Conservation (phyloP, 2,329 filamentous ascomycete genomes). For the Pyrenophora seminiperda region DNA sequence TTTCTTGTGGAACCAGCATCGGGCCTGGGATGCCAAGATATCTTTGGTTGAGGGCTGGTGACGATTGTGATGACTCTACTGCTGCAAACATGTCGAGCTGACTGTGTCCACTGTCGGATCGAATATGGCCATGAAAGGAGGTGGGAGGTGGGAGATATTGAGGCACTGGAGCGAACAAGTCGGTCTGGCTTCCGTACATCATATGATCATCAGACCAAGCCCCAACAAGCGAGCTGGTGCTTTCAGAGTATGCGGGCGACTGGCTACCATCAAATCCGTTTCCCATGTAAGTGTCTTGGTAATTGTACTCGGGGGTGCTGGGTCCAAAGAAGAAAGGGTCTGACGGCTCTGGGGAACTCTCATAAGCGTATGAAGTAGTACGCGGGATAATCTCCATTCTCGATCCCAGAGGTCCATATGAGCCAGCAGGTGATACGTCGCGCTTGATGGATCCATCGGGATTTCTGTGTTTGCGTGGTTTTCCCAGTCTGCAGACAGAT, state of each 20-base stretch:
- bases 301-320: constrained; percentile 44
- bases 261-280: constrained; percentile 39
- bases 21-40: constrained; percentile 33
- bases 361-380: constrained; percentile 34
- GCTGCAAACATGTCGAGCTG: constrained; percentile 40
- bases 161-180: constrained; percentile 35
- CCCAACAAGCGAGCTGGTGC: constrained; percentile 29
- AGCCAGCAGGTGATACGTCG: constrained; percentile 42
- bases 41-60: constrained; percentile 32
- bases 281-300: constrained; percentile 40
- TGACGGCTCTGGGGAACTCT: constrained; percentile 45
- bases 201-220: constrained; percentile 43
- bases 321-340: constrained; percentile 45
- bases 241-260: constrained; percentile 43
- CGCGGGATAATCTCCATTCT: constrained; percentile 42
- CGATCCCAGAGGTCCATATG: constrained; percentile 36
- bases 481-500: constrained; percentile 37
- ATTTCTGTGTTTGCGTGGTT: constrained; percentile 47
- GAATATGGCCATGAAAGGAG: constrained; percentile 31
- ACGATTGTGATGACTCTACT: constrained; percentile 32
- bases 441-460: constrained; percentile 44
- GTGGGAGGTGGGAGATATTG: constrained; percentile 31
- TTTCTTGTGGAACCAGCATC: constrained; percentile 28
- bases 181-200: constrained; percentile 35
- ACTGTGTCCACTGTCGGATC: constrained; percentile 38